Evolutionary conservation across 805 yeast genomes (phyloP), one percentile per base, ranked within the genome.

Genomic region (Priceomyces medius): DNA sequence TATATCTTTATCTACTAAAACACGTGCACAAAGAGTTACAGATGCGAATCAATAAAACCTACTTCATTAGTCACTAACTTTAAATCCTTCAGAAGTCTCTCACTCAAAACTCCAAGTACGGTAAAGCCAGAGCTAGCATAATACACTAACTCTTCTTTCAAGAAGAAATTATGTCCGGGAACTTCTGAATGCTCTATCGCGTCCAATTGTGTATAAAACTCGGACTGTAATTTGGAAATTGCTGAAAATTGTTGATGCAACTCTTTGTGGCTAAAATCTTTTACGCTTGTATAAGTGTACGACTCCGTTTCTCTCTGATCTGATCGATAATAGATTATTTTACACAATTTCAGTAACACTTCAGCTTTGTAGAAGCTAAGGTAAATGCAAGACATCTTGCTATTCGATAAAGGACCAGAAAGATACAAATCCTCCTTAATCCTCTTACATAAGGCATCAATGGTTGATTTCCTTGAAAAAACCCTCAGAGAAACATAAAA

Each of bases 121-220:
- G 52, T 55, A 43, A 58, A 62, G 14, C 51, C 50, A 9, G 58
- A 59, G 17, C 63, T 55, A 23, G 55, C 45, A 7, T 45, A 40
- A 23, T 47, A 46, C 3, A 62, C 54, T 19, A 60, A 17, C 2
- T 53, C 57, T 23, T 51, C 58, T 27, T 56, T 54, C 14, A 51
- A 46, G 20, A 38, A 43, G 14, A 20, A 17, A 19, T 24, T 24
- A 27, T 34, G 21, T 29, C 24, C 40, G 40, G 43, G 6, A 37
- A 43, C 18, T 34, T 46, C 19, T 41, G 26, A 29, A 31, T 46
- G 13, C 3, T 51, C 49, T 5, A 56, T 41, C 5, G 49, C 45
- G 13, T 58, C 54, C n/a, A 62, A 45, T 20, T 48, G 44, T 36
- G 36, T 37, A 40, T 59, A 59, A 28, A 55, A 42, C 2, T 37